phyloP scores from a whole-genome alignment of 139 green algal genomes.

The Closterium sp. region DNA sequence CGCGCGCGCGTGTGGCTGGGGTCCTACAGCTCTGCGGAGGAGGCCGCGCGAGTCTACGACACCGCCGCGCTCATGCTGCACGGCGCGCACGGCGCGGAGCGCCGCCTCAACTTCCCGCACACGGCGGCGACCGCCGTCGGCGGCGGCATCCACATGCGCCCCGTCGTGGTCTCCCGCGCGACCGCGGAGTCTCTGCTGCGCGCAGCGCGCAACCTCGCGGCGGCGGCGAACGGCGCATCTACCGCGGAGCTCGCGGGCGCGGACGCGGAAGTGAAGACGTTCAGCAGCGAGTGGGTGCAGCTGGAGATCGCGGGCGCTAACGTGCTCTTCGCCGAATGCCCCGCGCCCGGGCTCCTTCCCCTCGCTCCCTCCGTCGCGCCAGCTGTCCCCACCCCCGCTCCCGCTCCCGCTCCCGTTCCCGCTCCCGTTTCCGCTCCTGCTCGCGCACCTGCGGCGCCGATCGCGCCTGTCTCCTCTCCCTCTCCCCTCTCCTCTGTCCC shows the following conservation, averaged over 20 bases:
- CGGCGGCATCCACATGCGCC: background rate
- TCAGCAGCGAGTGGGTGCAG: background rate
- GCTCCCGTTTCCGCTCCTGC: background rate
- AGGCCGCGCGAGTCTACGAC: conserved; percentile 60
- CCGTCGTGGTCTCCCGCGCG: background rate
- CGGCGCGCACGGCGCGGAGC: background rate
- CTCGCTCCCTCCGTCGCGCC: too few relatives aligned
- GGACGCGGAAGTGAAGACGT: background rate
- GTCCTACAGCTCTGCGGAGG: conserved; percentile 57
- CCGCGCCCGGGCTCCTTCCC: background rate
- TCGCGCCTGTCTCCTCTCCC: background rate
- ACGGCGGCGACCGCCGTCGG: background rate
- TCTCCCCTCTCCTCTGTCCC: background rate
- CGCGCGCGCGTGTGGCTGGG: conserved; percentile 56
- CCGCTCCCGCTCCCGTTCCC: background rate
- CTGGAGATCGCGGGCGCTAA: background rate
- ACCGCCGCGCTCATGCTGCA: background rate
- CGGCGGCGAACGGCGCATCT: background rate
- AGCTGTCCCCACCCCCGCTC: too few relatives aligned
- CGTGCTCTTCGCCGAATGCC: background rate
- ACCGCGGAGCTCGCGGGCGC: background rate
- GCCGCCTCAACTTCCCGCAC: background rate
- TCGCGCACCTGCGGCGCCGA: too few relatives aligned
- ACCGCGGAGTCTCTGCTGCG: background rate
- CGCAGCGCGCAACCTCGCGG: background rate